A percentile compares a stretch with the other conserved stretches of the same genome.
phyloP scores from a whole-genome alignment of 345 rosid species.

The Salix dunnii region DNA sequence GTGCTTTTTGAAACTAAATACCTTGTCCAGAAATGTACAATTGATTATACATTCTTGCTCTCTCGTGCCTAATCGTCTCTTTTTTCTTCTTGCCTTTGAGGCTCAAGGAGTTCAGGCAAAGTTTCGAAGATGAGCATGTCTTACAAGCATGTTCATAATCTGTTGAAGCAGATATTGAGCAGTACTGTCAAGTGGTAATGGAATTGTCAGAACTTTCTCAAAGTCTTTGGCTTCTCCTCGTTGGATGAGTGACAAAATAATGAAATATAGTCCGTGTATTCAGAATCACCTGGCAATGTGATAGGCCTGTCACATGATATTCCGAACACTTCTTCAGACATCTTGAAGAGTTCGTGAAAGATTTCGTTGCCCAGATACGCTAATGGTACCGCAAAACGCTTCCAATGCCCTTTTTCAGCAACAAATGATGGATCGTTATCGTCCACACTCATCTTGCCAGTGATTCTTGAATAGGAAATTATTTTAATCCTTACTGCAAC shows the following conservation, averaged over 20 bases:
- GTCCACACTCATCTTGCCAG: background rate
- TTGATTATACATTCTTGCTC: background rate
- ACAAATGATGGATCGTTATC: background rate
- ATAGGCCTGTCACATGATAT: constrained; percentile 23
- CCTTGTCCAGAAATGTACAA: background rate
- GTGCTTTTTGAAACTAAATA: background rate
- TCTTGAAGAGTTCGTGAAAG: constrained; percentile 20
- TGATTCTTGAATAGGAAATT: background rate
- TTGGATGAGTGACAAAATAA: constrained; percentile 14
- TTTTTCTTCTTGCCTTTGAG: background rate
- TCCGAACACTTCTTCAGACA: constrained; percentile 40
- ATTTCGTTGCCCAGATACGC: constrained; percentile 16
- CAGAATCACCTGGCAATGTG: constrained; percentile 32
- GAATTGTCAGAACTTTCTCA: constrained; percentile 23
- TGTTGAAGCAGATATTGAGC: constrained; percentile 7
- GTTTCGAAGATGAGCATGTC: background rate
- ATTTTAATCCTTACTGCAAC: background rate
- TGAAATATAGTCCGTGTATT: constrained; percentile 21
- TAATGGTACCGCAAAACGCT: constrained; percentile 29
- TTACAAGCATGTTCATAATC: background rate
- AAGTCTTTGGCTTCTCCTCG: constrained; percentile 3
- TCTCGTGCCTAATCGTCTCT: background rate
- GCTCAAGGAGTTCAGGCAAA: background rate
- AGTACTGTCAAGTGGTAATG: background rate
- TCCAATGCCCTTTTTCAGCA: constrained; percentile 22